Percentiles rank a stretch among this genome's conserved stretches.
Conservation (phyloP, 2,329 filamentous ascomycete species). For the Teratosphaeria zuluensis region DNA sequence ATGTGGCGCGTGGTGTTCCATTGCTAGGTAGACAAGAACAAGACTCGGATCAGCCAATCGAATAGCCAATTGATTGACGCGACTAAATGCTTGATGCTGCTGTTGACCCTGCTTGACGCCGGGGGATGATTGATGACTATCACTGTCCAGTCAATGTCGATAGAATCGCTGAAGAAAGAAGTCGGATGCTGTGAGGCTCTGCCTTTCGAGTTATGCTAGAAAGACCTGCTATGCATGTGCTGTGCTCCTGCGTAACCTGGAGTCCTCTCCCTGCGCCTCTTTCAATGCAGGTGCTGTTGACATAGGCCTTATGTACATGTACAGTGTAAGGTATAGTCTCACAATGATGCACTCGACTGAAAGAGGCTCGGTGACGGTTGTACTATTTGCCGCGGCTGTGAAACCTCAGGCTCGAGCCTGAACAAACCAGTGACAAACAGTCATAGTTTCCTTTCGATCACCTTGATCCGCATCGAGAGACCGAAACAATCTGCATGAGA, state of each 20-base stretch:
- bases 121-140: too few species aligned
- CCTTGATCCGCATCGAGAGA: not conserved
- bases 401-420: not conserved
- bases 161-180: too few species aligned
- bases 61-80: too few species aligned
- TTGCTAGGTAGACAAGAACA: too few species aligned
- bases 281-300: not conserved
- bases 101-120: not conserved
- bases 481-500: not conserved
- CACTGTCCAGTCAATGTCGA: too few species aligned
- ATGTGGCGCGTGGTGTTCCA: conserved; percentile 37
- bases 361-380: too few species aligned
- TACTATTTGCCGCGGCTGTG: too few species aligned
- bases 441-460: not conserved
- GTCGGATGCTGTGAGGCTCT: too few species aligned
- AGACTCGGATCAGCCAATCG: not conserved
- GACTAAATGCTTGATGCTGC: not conserved
- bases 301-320: not conserved
- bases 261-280: not conserved
- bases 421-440: not conserved
- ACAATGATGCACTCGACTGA: not conserved
- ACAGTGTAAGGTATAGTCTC: too few species aligned
- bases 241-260: too few species aligned
- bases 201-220: too few species aligned
- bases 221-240: too few species aligned